Conservation (phyloP, 2,329 filamentous ascomycete species). For the Cercospora zeae-maydis region DNA sequence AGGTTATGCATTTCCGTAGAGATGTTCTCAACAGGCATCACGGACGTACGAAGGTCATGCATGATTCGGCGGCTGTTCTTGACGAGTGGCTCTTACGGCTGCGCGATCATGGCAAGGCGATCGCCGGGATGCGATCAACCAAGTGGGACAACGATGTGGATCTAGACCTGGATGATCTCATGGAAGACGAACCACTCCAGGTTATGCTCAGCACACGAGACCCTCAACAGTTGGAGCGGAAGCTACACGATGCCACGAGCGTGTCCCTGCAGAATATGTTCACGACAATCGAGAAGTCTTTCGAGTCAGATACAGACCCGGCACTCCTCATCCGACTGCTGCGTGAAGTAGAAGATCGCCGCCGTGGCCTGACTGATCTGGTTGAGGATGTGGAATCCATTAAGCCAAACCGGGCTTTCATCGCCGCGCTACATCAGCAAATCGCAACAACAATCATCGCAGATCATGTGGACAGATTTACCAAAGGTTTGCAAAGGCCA, state of each 20-base stretch:
- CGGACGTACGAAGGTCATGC: constrained; percentile 66
- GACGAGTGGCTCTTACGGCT: constrained; percentile 70
- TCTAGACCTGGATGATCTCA: constrained; percentile 70
- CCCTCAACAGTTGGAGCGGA: constrained; percentile 53
- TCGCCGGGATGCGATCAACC: constrained; percentile 63
- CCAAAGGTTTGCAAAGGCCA: background rate
- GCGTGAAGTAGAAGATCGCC: constrained; percentile 66
- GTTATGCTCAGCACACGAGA: constrained; percentile 69
- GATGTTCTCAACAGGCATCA: constrained; percentile 66
- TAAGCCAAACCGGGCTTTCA: constrained; percentile 43
- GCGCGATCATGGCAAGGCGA: constrained; percentile 60
- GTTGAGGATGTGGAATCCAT: constrained; percentile 8
- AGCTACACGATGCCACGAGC: constrained; percentile 21
- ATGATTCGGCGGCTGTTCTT: constrained; percentile 61
- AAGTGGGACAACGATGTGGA: constrained; percentile 71
- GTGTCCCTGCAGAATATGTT: constrained; percentile 22
- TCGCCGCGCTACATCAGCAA: constrained; percentile 62
- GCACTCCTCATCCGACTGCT: constrained; percentile 68
- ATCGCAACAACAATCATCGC: constrained; percentile 55
- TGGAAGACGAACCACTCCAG: constrained; percentile 57
- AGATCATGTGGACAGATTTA: constrained; percentile 12
- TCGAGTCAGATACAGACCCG: constrained; percentile 12
- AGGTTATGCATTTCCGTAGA: constrained; percentile 59
- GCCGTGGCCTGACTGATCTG: constrained; percentile 45
- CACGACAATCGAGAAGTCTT: constrained; percentile 14